Conservation (phyloP, 2,329 filamentous ascomycete genomes). For the Coniochaeta ligniaria region DNA sequence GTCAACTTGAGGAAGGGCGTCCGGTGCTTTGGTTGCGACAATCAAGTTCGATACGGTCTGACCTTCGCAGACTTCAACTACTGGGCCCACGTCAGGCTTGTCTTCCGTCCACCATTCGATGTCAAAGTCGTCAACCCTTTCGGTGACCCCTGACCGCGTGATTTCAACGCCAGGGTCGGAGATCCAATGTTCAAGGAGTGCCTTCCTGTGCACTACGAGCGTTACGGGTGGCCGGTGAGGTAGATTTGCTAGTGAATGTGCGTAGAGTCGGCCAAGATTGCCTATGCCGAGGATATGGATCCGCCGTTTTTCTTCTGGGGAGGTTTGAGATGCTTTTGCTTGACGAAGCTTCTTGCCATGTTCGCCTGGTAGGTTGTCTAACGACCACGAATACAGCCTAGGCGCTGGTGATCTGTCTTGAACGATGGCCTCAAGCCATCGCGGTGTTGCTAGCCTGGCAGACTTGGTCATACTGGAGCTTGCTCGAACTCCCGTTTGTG, state of each 20-base stretch:
- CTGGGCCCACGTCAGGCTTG: slow-evolving; percentile 25
- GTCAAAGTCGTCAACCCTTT: slow-evolving; percentile 31
- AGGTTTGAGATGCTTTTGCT: slow-evolving; percentile 2
- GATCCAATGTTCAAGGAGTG: slow-evolving; percentile 41
- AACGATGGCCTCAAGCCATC: slow-evolving; percentile 10
- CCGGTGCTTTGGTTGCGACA: slow-evolving; percentile 66
- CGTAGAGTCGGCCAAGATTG: slow-evolving; percentile 74
- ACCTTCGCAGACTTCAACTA: slow-evolving; percentile 31
- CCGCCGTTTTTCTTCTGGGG: slow-evolving; percentile 22
- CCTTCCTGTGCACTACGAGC: slow-evolving; percentile 63
- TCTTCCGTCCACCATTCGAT: slow-evolving; percentile 49
- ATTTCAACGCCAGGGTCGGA: slow-evolving; percentile 36
- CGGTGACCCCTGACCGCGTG: slow-evolving; percentile 22
- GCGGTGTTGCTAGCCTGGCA: neutral
- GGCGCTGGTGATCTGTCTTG: slow-evolving; percentile 7
- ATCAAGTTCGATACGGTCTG: slow-evolving; percentile 63
- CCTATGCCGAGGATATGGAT: slow-evolving; percentile 77
- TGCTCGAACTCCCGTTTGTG: neutral
- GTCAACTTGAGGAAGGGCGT: slow-evolving; percentile 55
- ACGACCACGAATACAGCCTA: slow-evolving; percentile 12
- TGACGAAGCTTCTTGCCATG: neutral
- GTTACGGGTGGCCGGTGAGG: slow-evolving; percentile 63
- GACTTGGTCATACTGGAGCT: neutral
- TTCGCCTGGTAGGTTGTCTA: slow-evolving; percentile 7
- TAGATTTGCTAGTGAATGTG: slow-evolving; percentile 59